These are phyloP conservation scores for Exophiala phaeomuriformis DNA, from an alignment of 2,329 filamentous ascomycete genomes.

Conservation along the genomic window DNA sequence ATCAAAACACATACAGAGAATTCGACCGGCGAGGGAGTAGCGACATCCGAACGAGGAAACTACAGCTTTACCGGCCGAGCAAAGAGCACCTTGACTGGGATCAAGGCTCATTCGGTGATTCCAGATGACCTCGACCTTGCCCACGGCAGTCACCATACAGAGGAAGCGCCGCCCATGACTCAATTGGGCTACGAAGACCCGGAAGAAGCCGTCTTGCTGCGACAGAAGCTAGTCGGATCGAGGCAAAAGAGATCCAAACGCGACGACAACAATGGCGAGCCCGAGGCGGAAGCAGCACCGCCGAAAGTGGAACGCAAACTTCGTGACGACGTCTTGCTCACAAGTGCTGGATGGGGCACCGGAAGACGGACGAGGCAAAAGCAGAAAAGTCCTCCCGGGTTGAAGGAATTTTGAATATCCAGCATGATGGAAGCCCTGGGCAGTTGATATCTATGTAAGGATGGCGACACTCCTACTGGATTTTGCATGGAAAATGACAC, in stretches of 20 bases:
- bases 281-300: constrained; percentile 20
- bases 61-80: constrained; percentile 20
- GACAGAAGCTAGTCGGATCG: constrained; percentile 49
- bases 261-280: constrained; percentile 35
- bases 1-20: not conserved
- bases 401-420: constrained; percentile 13
- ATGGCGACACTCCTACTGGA: too few species aligned
- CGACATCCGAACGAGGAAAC: constrained; percentile 5
- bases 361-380: constrained; percentile 23
- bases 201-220: constrained; percentile 47
- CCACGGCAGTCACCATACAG: constrained; percentile 29
- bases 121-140: constrained; percentile 28
- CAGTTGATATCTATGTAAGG: not conserved
- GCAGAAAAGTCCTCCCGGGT: constrained; percentile 36
- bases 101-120: constrained; percentile 32
- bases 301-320: constrained; percentile 17
- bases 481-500: too few species aligned
- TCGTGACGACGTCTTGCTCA: constrained; percentile 21
- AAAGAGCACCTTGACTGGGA: constrained; percentile 24
- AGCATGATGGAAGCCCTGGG: not conserved
- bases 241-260: constrained; percentile 26
- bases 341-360: constrained; percentile 20
- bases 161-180: constrained; percentile 38
- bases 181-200: constrained; percentile 45
- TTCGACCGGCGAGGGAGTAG: constrained; percentile 5